A percentile compares a stretch with the other conserved stretches of the same genome.
Conservation (phyloP, 2,329 filamentous ascomycete species). For the Fusarium praegraminearum region DNA sequence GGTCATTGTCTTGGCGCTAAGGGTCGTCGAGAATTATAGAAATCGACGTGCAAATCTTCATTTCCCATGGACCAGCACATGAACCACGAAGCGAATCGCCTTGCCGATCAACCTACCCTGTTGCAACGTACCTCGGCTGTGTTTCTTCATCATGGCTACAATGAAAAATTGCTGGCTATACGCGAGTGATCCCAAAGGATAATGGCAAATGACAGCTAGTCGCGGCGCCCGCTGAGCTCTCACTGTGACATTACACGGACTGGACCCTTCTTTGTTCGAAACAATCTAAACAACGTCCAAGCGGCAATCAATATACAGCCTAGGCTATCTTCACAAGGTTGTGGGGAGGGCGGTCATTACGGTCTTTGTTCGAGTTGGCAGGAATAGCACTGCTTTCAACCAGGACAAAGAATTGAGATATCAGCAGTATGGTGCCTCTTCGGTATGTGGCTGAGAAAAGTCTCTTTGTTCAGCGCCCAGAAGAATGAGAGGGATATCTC, state of each 20-base stretch:
- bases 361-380: conserved; percentile 18
- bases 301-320: background rate
- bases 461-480: conserved; percentile 40
- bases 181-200: background rate
- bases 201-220: conserved; percentile 1
- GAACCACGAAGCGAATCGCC: conserved; percentile 7
- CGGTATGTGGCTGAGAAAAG: conserved; percentile 3
- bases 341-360: background rate
- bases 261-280: conserved; percentile 36
- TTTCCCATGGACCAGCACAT: conserved; percentile 24
- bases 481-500: background rate
- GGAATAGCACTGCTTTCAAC: conserved; percentile 2
- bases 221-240: conserved; percentile 5
- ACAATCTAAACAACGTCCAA: conserved; percentile 20
- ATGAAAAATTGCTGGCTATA: background rate
- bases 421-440: background rate
- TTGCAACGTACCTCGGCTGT: conserved; percentile 9
- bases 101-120: conserved; percentile 2
- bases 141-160: background rate
- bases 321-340: background rate
- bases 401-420: conserved; percentile 33
- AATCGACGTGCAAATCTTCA: conserved; percentile 32
- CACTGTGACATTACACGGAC: conserved; percentile 9
- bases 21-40: conserved; percentile 16
- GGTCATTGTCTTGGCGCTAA: conserved; percentile 16